Evolutionary conservation across 768 basidiomycete species (phyloP).

Genomic region (Lactarius hatsudake): DNA sequence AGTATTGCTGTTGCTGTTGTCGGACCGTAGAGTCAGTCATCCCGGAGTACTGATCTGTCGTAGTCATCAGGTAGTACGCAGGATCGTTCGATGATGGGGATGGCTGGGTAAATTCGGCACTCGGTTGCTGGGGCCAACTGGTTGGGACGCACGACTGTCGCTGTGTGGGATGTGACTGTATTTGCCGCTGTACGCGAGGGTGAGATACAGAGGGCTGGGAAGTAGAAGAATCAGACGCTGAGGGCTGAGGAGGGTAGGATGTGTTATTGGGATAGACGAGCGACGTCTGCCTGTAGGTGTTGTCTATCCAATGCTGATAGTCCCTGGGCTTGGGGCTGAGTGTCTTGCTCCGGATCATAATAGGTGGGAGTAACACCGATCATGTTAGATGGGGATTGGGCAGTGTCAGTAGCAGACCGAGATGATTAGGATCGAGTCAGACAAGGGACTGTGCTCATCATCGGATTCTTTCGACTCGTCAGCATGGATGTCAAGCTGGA

Average conservation of each 20-base stretch:
- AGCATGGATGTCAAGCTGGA: too few relatives aligned
- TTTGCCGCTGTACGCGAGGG: not conserved
- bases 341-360: conserved; percentile 26
- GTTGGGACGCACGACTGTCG: not conserved
- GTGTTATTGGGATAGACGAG: not conserved
- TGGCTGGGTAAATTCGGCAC: not conserved
- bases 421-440: not conserved
- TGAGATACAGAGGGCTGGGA: not conserved
- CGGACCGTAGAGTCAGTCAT: not conserved
- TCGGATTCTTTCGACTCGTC: too few relatives aligned
- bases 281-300: not conserved
- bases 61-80: not conserved
- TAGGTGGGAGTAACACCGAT: conserved; percentile 29
- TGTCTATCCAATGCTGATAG: conserved; percentile 18
- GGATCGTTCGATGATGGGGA: not conserved
- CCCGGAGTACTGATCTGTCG: not conserved
- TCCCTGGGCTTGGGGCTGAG: conserved; percentile 17
- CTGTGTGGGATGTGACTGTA: not conserved
- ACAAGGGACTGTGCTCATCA: not conserved
- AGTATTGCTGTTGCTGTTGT: not conserved
- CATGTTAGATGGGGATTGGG: conserved; percentile 21
- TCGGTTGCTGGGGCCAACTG: not conserved
- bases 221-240: not conserved
- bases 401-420: not conserved
- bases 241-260: not conserved